Base-by-base conservation (phyloP, 2,329 filamentous ascomycete genomes). In the Colletotrichum siamense region DNA sequence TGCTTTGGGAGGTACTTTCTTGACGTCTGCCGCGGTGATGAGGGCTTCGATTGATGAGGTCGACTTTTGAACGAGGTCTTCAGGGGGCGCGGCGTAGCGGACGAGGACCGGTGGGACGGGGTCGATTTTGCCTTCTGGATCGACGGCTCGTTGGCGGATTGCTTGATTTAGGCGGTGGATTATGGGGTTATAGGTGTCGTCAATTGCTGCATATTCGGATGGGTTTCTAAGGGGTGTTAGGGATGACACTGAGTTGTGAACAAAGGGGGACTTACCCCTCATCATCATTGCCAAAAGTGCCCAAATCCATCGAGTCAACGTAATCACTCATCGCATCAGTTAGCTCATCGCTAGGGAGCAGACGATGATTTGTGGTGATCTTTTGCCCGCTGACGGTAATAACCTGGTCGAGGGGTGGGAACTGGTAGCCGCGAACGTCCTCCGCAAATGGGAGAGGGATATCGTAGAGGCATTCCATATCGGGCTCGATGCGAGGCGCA, bases 401-500 rank as follows among this genome's bases (percentile, higher is more conserved):
- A 32, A 99, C 94, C 77, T 92, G 94, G 82, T 98, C 96, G 13
- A 99, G 87, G 0, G 96, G 95, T 8, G 97, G 96, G 79, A 99
- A 99, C 74, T 93, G 94, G 83, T 98, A 99, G n/a, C 90, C 90
- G 44, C 97, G 92, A 64, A 98, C 89, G 82, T 99, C 97, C 86
- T 99, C 97, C 4, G 95, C 94, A 81, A 98, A 99, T 1, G 97
- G 97, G 8, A 99, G 88, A 44, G 97, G 95, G 2, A 98, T 91
- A 82, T 99, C 97, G 78, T 98, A 93, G 3, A 99, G 89, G 80
- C 95, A 96, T 83, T 98, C 96, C 78, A 95, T 92, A 30, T 95
- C 93, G 4, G 90, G 88, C 77, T 98, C 95, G 75, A 98, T 92
- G 24, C 92, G 91, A 4, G 97, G 97, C 7, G 94, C 93, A 59